A percentile compares a stretch with the other conserved stretches of the same genome.
Conservation (phyloP, 768 basidiomycete species). For the Lactarius hatsudake region DNA sequence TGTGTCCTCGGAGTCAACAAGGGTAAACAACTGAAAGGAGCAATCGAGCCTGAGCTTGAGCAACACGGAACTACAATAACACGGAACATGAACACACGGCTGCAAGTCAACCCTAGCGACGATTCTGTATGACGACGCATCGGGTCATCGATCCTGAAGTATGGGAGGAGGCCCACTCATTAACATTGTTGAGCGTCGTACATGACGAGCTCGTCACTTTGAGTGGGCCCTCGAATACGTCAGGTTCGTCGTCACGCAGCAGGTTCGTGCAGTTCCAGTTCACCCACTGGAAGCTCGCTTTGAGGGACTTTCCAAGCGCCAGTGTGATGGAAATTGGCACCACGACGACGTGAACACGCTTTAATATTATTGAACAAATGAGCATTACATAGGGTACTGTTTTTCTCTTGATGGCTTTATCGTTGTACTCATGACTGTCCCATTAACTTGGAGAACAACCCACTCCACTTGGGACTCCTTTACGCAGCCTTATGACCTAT, state of each 20-base stretch:
- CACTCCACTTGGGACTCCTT: neutral
- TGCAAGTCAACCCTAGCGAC: slow-evolving; percentile 69
- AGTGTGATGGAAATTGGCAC: neutral
- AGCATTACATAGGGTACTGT: too few species aligned
- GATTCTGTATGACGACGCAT: slow-evolving; percentile 42
- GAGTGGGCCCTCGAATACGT: slow-evolving; percentile 88
- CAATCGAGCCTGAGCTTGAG: too few species aligned
- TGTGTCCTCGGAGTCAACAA: too few species aligned
- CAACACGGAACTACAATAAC: too few species aligned
- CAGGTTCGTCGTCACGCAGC: slow-evolving; percentile 61
- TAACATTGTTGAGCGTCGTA: slow-evolving; percentile 85
- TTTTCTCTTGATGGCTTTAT: neutral
- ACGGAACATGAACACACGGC: too few species aligned
- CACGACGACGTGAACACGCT: neutral
- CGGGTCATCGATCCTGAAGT: slow-evolving; percentile 24
- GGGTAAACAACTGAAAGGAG: slow-evolving; percentile 8
- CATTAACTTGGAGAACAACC: too few species aligned
- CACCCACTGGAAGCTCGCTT: slow-evolving; percentile 92
- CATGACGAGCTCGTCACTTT: slow-evolving; percentile 93
- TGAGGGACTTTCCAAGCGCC: slow-evolving; percentile 32
- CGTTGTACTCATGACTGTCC: neutral
- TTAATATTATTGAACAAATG: too few species aligned
- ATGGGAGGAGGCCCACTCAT: slow-evolving; percentile 52
- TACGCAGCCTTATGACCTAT: neutral
- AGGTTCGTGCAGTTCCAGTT: slow-evolving; percentile 72